Percentiles rank a stretch among this genome's conserved stretches.
Evolutionary conservation across 2,329 filamentous ascomycete genomes (phyloP).

Genomic region (Akanthomyces lecanii): DNA sequence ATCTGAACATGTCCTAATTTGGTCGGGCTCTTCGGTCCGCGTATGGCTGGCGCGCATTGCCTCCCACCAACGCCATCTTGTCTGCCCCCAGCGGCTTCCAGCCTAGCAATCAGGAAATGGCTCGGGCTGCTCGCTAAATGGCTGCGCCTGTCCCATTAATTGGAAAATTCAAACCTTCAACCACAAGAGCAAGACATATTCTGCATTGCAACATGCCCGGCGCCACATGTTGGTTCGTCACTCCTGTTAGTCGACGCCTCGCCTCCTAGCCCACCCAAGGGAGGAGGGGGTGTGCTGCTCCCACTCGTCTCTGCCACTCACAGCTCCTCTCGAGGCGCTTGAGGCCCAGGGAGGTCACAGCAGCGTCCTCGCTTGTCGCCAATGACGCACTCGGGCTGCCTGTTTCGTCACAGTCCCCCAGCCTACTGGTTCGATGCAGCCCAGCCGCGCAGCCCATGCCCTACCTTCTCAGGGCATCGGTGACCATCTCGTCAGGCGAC

Average conservation of each 20-base stretch:
- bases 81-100: neutral
- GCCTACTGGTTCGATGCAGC: neutral
- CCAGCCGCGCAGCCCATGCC: neutral
- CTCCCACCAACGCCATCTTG: neutral
- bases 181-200: neutral
- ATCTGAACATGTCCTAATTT: neutral
- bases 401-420: neutral
- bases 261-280: neutral
- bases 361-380: constrained; percentile 10
- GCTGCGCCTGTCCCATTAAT: neutral
- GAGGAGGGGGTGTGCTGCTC: neutral
- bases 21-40: neutral
- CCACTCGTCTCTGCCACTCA: neutral
- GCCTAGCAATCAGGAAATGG: neutral
- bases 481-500: neutral
- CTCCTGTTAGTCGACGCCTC: constrained; percentile 2
- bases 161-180: neutral
- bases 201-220: neutral
- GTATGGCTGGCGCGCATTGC: neutral
- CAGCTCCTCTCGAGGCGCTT: constrained; percentile 6
- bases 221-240: constrained; percentile 5
- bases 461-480: neutral
- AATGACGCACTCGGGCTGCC: constrained; percentile 12
- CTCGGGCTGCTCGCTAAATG: neutral
- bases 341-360: neutral